These are phyloP conservation scores for Pythium volutum DNA, from an alignment of 352 stramenopile species.

Conservation along the genomic window DNA sequence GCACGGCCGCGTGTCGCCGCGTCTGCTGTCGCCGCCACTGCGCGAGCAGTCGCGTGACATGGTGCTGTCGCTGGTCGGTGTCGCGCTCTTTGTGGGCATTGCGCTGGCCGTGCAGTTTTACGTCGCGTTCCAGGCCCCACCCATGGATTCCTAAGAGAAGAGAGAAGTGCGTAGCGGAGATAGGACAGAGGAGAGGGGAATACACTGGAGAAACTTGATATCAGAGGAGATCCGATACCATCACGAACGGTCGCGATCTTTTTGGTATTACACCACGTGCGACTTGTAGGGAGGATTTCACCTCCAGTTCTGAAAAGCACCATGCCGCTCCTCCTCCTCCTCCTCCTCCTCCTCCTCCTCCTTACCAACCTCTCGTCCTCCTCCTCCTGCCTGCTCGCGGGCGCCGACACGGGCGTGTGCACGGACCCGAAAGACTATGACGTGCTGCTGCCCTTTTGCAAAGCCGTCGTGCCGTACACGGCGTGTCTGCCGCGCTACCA, in stretches of 20 bases:
- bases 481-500: conserved; percentile 71
- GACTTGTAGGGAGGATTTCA: background rate
- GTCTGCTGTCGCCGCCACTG: conserved; percentile 4
- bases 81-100: conserved; percentile 18
- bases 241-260: background rate
- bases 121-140: conserved; percentile 16
- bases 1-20: conserved; percentile 12
- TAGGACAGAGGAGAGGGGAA: background rate
- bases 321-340: background rate
- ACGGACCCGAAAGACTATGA: conserved; percentile 60
- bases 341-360: background rate
- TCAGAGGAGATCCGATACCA: too few species aligned
- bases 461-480: conserved; percentile 64
- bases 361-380: background rate
- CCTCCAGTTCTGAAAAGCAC: background rate
- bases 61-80: conserved; percentile 12
- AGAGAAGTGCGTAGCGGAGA: background rate
- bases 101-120: conserved; percentile 25
- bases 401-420: conserved; percentile 61
- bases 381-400: conserved; percentile 40
- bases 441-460: conserved; percentile 68
- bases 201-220: too few species aligned
- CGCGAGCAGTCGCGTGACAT: conserved; percentile 5
- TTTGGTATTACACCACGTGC: background rate
- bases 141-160: conserved; percentile 16